Percentiles rank a stretch among this genome's conserved stretches.
Evolutionary conservation across 2,329 filamentous ascomycete species (phyloP).

Genomic region (Trichoderma aggressivum): DNA sequence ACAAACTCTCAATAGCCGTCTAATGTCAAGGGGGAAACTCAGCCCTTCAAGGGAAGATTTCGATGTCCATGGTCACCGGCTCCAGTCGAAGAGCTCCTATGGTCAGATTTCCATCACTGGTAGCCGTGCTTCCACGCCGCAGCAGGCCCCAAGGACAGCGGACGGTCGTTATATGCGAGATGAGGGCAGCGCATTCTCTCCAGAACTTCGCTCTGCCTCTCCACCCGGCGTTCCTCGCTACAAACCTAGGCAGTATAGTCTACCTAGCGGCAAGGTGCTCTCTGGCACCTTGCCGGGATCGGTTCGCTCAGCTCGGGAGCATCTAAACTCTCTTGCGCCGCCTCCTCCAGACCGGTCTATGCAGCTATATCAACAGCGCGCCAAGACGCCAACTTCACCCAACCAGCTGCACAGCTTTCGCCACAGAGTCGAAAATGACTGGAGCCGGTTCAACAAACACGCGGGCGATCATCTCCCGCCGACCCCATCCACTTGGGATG

Average conservation of each 20-base stretch:
- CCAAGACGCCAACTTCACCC: slow-evolving; percentile 5
- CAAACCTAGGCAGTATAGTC: slow-evolving; percentile 14
- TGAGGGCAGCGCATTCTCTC: not conserved
- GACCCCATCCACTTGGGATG: not conserved
- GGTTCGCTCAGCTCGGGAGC: slow-evolving; percentile 17
- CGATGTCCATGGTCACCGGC: not conserved
- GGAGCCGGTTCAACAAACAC: slow-evolving; percentile 15
- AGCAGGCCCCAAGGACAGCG: slow-evolving; percentile 7
- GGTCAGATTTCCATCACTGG: slow-evolving; percentile 15
- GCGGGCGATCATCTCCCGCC: not conserved
- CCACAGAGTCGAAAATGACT: slow-evolving; percentile 12
- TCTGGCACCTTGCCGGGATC: not conserved
- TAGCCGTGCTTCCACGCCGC: not conserved
- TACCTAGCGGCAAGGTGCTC: slow-evolving; percentile 2
- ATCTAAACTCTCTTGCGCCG: not conserved
- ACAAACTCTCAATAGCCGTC: not conserved
- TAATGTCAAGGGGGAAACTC: not conserved
- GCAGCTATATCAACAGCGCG: not conserved
- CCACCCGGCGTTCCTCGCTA: slow-evolving; percentile 16
- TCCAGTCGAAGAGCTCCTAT: not conserved
- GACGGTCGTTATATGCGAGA: slow-evolving; percentile 17
- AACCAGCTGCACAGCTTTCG: slow-evolving; percentile 11
- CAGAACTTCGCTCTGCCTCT: slow-evolving; percentile 6
- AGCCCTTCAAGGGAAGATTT: not conserved
- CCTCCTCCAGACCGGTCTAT: not conserved